Evolutionary conservation across 2,329 filamentous ascomycete genomes (phyloP).

Genomic region (Neobulgaria alba): DNA sequence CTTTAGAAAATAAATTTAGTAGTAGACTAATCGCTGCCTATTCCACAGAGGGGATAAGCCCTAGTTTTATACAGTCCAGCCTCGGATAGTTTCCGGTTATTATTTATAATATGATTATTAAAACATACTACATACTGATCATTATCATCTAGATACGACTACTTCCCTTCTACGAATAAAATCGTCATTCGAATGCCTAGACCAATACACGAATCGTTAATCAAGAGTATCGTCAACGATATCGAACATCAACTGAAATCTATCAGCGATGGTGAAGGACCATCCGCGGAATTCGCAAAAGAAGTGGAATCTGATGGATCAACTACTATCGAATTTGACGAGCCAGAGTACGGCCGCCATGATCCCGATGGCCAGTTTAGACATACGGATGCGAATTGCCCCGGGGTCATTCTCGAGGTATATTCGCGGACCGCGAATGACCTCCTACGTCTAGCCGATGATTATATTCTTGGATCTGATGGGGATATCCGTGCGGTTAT

Average conservation of each 20-base stretch:
- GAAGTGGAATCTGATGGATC: constrained; percentile 6
- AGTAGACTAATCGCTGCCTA: too few species aligned
- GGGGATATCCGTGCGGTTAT: constrained; percentile 1
- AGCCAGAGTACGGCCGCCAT: constrained; percentile 10
- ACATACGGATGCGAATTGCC: constrained; percentile 16
- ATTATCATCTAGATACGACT: constrained; percentile 17
- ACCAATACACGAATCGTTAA: constrained; percentile 13
- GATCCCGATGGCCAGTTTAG: constrained; percentile 23
- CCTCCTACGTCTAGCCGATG: constrained; percentile 1
- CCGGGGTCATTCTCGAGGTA: constrained; percentile 28
- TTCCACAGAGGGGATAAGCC: too few species aligned
- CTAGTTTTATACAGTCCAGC: too few species aligned
- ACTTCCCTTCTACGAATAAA: constrained; percentile 10
- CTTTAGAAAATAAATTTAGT: too few species aligned
- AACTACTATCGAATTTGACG: constrained; percentile 7
- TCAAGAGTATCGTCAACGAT: constrained; percentile 8
- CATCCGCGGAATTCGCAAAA: constrained; percentile 9
- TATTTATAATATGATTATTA: too few species aligned
- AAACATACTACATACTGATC: too few species aligned
- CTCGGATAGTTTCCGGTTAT: too few species aligned
- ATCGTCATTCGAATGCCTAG: constrained; percentile 19
- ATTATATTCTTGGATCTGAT: constrained; percentile 4
- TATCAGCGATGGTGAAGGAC: constrained; percentile 4
- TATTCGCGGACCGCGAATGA: constrained; percentile 8
- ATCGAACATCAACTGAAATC: constrained; percentile 9